Conservation (phyloP, 179 eudicot species). For the Camellia oleifera region DNA sequence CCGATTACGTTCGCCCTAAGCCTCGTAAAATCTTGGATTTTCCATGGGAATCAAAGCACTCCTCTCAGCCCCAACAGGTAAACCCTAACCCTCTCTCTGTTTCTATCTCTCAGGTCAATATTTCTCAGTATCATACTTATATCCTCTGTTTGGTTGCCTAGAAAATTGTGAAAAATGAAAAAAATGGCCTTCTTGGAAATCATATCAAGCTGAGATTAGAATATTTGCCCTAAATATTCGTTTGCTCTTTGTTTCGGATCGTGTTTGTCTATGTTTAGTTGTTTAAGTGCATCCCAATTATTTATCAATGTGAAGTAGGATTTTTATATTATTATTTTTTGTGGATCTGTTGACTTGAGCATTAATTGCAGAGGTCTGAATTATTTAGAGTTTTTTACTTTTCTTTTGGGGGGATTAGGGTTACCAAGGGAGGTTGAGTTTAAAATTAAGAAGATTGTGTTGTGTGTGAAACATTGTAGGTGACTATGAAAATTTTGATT, state of each 20-base stretch:
- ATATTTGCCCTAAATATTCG: not conserved
- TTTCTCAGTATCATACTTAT: not conserved
- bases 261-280: not conserved
- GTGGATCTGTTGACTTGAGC: not conserved
- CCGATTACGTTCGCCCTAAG: slow-evolving; percentile 63
- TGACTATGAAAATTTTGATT: not conserved
- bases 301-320: not conserved
- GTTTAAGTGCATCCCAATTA: not conserved
- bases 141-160: not conserved
- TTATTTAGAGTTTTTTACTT: not conserved
- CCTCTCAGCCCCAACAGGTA: slow-evolving; percentile 81
- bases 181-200: not conserved
- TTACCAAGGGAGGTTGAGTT: not conserved
- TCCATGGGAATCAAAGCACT: slow-evolving; percentile 39
- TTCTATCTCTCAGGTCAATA: not conserved
- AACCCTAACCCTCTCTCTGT: not conserved
- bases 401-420: not conserved
- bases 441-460: too few relatives aligned
- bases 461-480: too few relatives aligned
- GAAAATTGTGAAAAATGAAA: not conserved
- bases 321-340: too few relatives aligned
- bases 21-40: slow-evolving; percentile 61
- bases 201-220: not conserved
- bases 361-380: not conserved
- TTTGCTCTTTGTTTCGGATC: not conserved